phyloP scores from a whole-genome alignment of 345 rosid genomes.

The Acer campestre region DNA sequence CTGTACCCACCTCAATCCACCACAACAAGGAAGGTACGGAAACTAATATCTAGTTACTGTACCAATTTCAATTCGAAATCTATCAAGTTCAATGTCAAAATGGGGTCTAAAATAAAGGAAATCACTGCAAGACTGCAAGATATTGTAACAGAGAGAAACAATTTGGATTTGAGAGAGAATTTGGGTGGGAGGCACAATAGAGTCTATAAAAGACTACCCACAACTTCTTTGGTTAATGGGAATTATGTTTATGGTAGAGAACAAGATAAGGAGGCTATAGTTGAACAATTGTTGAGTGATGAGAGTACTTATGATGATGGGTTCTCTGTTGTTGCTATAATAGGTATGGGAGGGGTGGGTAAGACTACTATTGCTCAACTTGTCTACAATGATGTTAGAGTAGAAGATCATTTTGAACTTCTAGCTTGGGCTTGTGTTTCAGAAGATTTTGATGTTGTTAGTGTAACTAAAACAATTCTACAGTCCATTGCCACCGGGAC shows the following conservation, averaged over 20 bases:
- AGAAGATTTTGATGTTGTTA: slow-evolving; percentile 11
- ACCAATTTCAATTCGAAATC: neutral
- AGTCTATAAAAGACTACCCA: neutral
- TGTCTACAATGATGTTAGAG: slow-evolving; percentile 14
- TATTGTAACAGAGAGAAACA: neutral
- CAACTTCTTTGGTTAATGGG: slow-evolving; percentile 15
- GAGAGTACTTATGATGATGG: neutral
- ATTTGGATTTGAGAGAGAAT: neutral
- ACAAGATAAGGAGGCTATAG: slow-evolving; percentile 13
- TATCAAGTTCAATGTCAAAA: slow-evolving; percentile 3
- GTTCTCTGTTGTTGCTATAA: slow-evolving; percentile 18
- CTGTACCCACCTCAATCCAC: neutral
- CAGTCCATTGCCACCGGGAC: neutral
- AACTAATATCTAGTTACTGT: neutral
- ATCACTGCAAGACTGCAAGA: slow-evolving; percentile 3
- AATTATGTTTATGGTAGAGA: slow-evolving; percentile 26
- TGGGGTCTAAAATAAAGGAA: slow-evolving; percentile 8
- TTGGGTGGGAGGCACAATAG: neutral
- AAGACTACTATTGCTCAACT: slow-evolving; percentile 29
- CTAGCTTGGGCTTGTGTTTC: slow-evolving; percentile 20
- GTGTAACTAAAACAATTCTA: neutral
- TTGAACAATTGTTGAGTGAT: neutral
- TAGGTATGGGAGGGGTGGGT: slow-evolving; percentile 30
- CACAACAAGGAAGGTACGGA: neutral
- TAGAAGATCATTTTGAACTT: slow-evolving; percentile 10